Conservation (phyloP, 768 basidiomycete species). For the Pleurotus citrinopileatus region DNA sequence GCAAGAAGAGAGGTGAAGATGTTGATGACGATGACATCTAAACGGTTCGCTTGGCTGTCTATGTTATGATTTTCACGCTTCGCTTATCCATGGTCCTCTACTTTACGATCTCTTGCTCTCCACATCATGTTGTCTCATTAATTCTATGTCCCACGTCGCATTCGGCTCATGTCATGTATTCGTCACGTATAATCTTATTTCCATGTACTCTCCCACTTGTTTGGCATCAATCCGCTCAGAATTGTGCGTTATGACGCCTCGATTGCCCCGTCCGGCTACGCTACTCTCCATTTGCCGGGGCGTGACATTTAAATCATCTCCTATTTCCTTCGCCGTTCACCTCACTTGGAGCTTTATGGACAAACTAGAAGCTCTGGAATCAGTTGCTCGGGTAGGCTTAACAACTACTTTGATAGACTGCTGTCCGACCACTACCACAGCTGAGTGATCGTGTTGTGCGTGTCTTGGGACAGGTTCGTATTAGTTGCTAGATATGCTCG, state of each 20-base stretch:
- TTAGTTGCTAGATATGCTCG: background rate
- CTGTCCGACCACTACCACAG: constrained; percentile 30
- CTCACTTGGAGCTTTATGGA: constrained; percentile 10
- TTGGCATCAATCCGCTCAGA: background rate
- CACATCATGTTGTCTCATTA: constrained; percentile 7
- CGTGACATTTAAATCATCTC: background rate
- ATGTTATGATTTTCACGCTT: constrained; percentile 5
- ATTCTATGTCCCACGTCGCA: background rate
- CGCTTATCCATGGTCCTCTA: background rate
- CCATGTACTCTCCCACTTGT: background rate
- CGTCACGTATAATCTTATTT: constrained; percentile 10
- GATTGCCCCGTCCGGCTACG: background rate
- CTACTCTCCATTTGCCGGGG: background rate
- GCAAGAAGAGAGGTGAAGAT: constrained; percentile 86
- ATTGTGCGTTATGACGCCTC: background rate
- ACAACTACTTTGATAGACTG: background rate
- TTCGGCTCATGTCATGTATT: background rate
- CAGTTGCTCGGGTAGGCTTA: constrained; percentile 50
- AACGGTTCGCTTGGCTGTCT: constrained; percentile 14
- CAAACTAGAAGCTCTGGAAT: constrained; percentile 16
- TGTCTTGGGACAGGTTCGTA: constrained; percentile 70
- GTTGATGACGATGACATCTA: constrained; percentile 64
- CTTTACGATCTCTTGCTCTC: background rate
- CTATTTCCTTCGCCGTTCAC: background rate
- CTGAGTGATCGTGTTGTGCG: constrained; percentile 66